Percentiles rank a stretch among this genome's conserved stretches.
phyloP scores from a whole-genome alignment of 2,329 filamentous ascomycete species.

The Apiospora malaysiana region DNA sequence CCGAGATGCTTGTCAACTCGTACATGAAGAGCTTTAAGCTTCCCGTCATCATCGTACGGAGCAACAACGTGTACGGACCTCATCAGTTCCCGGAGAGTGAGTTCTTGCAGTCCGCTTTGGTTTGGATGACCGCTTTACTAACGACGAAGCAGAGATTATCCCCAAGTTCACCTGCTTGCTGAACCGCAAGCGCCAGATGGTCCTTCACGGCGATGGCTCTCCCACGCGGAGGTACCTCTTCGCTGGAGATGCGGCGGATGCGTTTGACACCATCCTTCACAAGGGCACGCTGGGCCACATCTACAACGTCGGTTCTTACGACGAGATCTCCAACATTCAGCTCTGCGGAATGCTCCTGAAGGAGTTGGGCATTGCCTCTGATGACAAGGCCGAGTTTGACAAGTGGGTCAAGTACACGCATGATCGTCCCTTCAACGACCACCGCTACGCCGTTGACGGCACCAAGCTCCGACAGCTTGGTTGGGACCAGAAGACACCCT shows the following conservation, averaged over 20 bases:
- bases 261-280: conserved; percentile 84
- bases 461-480: conserved; percentile 70
- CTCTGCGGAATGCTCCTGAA: conserved; percentile 70
- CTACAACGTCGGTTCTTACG: conserved; percentile 81
- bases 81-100: conserved; percentile 84
- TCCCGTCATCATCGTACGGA: conserved; percentile 78
- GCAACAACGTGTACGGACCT: conserved; percentile 86
- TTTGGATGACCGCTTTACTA: conserved; percentile 13
- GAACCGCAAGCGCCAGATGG: conserved; percentile 68
- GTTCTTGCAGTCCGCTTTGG: conserved; percentile 36
- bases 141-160: conserved; percentile 70
- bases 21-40: conserved; percentile 84
- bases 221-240: conserved; percentile 79
- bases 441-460: conserved; percentile 74
- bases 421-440: conserved; percentile 81
- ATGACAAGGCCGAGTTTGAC: conserved; percentile 57
- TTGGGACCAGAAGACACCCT: conserved; percentile 71
- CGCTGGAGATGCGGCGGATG: conserved; percentile 79
- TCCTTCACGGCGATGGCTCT: conserved; percentile 78
- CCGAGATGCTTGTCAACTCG: conserved; percentile 87
- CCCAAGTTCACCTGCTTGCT: conserved; percentile 80
- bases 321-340: conserved; percentile 77
- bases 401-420: conserved; percentile 76
- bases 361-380: conserved; percentile 62
- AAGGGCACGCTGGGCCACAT: conserved; percentile 75